Conservation (phyloP, 75 land plant genomes). For the Cryptomeria japonica region DNA sequence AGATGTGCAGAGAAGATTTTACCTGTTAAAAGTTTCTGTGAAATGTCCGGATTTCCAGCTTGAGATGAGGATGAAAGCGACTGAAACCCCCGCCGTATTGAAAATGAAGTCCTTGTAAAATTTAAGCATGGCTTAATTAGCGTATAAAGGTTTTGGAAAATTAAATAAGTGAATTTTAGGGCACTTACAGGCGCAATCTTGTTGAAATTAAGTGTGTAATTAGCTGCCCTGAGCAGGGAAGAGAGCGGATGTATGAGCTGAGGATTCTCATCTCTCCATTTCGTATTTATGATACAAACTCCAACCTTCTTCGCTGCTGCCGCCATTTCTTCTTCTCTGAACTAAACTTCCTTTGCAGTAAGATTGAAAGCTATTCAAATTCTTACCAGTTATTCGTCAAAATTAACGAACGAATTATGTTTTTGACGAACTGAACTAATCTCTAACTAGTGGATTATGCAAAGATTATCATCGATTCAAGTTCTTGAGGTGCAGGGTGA, state of each 20-base stretch:
- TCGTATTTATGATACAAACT: conserved; percentile 64
- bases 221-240: conserved; percentile 53
- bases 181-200: conserved; percentile 60
- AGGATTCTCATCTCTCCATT: conserved; percentile 69
- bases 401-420: no score
- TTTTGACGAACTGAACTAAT: no score
- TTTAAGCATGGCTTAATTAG: neutral
- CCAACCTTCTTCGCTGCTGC: conserved; percentile 20
- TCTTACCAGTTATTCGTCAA: no score
- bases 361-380: no score
- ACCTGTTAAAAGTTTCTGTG: conserved; percentile 45
- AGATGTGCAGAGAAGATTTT: neutral
- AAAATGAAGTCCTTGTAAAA: conserved; percentile 71
- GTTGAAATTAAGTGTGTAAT: conserved; percentile 62
- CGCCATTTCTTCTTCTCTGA: neutral
- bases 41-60: conserved; percentile 39
- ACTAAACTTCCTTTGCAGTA: no score
- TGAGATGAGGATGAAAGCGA: conserved; percentile 68
- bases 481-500: no score
- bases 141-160: neutral
- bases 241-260: conserved; percentile 56
- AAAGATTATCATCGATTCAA: no score
- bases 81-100: conserved; percentile 75
- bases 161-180: neutral
- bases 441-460: no score